Percentiles rank a stretch among this genome's conserved stretches.
Conservation (phyloP, 768 basidiomycete genomes). For the Termitomyces sp. region DNA sequence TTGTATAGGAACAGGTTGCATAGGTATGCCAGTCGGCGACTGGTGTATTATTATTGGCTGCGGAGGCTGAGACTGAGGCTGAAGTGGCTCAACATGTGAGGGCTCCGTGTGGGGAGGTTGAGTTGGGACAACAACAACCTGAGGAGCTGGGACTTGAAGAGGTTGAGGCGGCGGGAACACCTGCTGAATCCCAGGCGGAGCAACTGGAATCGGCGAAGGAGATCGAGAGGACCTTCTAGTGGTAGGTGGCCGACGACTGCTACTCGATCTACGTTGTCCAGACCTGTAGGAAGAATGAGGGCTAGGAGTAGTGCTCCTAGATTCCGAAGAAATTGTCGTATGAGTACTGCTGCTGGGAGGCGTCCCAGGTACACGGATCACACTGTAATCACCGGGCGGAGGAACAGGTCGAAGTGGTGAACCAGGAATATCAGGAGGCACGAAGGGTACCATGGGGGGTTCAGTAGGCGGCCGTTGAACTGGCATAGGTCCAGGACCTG, state of each 20-base stretch:
- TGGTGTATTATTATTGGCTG: conserved; percentile 9
- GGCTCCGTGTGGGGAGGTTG: neutral
- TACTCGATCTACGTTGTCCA: neutral
- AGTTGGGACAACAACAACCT: conserved; percentile 4
- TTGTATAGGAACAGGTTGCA: conserved; percentile 1
- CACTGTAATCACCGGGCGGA: neutral
- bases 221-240: conserved; percentile 1
- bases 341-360: neutral
- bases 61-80: neutral
- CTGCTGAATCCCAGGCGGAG: conserved; percentile 6
- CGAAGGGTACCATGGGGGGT: neutral
- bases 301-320: neutral
- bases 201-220: neutral
- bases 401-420: conserved; percentile 3
- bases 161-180: conserved; percentile 8
- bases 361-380: neutral
- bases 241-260: neutral
- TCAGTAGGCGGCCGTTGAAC: conserved; percentile 6
- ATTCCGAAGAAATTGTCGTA: neutral
- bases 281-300: too few species aligned
- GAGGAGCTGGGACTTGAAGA: neutral
- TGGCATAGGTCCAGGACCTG: conserved; percentile 15
- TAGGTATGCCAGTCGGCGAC: neutral
- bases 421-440: conserved; percentile 6
- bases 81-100: neutral